These are phyloP conservation scores for Actinomucor elegans DNA, from an alignment of 371 early-diverging fungal genomes.

Conservation along the genomic window DNA sequence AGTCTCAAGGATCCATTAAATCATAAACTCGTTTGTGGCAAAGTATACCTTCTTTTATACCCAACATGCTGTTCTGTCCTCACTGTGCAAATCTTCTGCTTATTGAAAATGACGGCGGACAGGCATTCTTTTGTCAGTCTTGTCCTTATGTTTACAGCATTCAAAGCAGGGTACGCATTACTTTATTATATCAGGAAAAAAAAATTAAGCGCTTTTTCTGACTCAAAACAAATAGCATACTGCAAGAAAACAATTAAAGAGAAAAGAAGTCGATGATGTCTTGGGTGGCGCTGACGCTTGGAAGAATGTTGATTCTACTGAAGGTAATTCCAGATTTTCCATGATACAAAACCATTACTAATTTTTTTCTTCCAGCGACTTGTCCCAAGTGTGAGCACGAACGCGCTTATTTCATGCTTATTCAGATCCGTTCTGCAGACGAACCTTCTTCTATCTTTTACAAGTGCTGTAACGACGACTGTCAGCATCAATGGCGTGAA, in stretches of 20 bases:
- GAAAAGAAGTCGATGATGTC: constrained; percentile 93
- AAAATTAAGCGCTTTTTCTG: background rate
- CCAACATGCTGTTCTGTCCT: constrained; percentile 85
- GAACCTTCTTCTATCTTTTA: constrained; percentile 94
- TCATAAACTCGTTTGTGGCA: no score
- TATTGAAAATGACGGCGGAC: constrained; percentile 66
- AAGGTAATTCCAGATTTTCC: constrained; percentile 67
- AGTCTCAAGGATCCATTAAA: no score
- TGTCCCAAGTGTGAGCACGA: constrained; percentile 91
- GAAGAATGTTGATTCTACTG: constrained; percentile 90
- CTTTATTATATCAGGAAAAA: background rate
- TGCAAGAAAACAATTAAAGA: constrained; percentile 61
- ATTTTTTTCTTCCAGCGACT: constrained; percentile 37
- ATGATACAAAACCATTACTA: background rate
- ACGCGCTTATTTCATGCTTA: constrained; percentile 89
- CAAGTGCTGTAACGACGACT: constrained; percentile 72
- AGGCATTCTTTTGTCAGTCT: constrained; percentile 83
- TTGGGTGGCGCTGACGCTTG: constrained; percentile 91
- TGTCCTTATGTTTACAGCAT: constrained; percentile 88
- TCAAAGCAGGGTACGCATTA: constrained; percentile 41
- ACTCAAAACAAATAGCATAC: constrained; percentile 54
- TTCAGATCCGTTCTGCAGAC: constrained; percentile 95
- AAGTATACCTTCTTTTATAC: no score
- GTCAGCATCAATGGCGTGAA: constrained; percentile 81
- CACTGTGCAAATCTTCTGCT: constrained; percentile 83